Evolutionary conservation across 495 filamentous ascomycete species (phyloP).

Genomic region (Podospora australis): DNA sequence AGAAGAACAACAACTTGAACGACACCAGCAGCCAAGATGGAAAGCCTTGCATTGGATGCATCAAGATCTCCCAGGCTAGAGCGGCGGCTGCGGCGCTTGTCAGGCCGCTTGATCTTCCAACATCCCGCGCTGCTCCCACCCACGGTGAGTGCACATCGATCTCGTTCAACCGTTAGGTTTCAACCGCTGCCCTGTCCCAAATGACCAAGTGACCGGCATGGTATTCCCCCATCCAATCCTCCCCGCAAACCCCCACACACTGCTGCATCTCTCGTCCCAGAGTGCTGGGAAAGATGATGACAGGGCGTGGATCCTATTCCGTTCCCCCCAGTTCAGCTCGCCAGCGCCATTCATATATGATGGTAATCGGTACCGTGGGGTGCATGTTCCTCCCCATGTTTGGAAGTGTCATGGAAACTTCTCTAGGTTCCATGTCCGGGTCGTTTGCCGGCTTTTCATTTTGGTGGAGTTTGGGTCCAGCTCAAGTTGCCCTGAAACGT

Average conservation of each 20-base stretch:
- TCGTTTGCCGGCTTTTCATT: background rate
- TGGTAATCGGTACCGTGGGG: slow-evolving; percentile 20
- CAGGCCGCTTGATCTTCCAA: background rate
- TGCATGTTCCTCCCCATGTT: slow-evolving; percentile 6
- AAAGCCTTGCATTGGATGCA: slow-evolving; percentile 27
- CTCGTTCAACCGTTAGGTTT: slow-evolving; percentile 5
- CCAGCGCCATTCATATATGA: too few species aligned
- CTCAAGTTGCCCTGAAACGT: slow-evolving; percentile 4
- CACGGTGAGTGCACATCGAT: slow-evolving; percentile 17
- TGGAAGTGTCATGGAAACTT: background rate
- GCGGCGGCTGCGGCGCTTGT: slow-evolving; percentile 9
- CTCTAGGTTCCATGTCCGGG: background rate
- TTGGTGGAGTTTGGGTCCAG: slow-evolving; percentile 4
- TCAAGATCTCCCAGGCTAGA: slow-evolving; percentile 22
- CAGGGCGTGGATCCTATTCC: background rate
- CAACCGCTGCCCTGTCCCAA: slow-evolving; percentile 4
- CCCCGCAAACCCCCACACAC: slow-evolving; percentile 8
- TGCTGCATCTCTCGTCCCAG: background rate
- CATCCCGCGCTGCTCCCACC: slow-evolving; percentile 5
- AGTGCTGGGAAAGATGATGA: too few species aligned
- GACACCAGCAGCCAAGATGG: too few species aligned
- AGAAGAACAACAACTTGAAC: too few species aligned
- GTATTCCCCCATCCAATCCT: background rate
- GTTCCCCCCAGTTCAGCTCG: slow-evolving; percentile 1
- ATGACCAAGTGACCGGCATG: too few species aligned